These are phyloP conservation scores for Picea glauca DNA, from an alignment of 75 land plant species.

Conservation along the genomic window DNA sequence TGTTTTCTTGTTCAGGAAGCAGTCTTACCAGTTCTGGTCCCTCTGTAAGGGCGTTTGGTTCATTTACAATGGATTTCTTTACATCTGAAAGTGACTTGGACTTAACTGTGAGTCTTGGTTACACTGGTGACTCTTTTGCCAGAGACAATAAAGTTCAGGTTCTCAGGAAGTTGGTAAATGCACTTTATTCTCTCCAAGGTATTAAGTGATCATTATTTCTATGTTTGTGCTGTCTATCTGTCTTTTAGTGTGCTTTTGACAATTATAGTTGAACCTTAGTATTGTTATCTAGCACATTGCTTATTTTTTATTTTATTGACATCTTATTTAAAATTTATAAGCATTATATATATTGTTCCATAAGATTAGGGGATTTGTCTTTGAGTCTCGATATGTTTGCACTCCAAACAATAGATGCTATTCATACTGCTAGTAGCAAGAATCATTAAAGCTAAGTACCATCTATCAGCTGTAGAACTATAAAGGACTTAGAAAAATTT, in stretches of 20 bases:
- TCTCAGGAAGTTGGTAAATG: conserved; percentile 44
- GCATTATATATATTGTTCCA: background rate
- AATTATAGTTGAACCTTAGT: background rate
- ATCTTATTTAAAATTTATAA: background rate
- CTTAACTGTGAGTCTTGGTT: conserved; percentile 56
- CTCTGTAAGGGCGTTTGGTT: conserved; percentile 58
- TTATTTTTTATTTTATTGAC: background rate
- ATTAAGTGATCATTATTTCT: conserved; percentile 2
- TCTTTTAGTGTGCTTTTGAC: background rate
- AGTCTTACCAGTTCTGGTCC: conserved; percentile 11
- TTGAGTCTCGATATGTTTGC: no score
- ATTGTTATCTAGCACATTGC: background rate
- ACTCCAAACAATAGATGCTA: no score
- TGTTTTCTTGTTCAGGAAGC: background rate
- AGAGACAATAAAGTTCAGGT: conserved; percentile 32
- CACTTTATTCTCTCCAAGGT: conserved; percentile 42
- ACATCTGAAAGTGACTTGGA: conserved; percentile 72
- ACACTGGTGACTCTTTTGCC: conserved; percentile 17
- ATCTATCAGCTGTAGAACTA: no score
- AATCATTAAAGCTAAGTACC: no score
- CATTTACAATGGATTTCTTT: conserved; percentile 72
- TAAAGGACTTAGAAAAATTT: no score
- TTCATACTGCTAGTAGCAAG: no score
- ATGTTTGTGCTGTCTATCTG: background rate
- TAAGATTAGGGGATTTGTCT: no score